Evolutionary conservation across 2,329 filamentous ascomycete species (phyloP), one percentile per base, ranked within the genome.

Genomic region (Ophiostoma himal-ulmi): DNA sequence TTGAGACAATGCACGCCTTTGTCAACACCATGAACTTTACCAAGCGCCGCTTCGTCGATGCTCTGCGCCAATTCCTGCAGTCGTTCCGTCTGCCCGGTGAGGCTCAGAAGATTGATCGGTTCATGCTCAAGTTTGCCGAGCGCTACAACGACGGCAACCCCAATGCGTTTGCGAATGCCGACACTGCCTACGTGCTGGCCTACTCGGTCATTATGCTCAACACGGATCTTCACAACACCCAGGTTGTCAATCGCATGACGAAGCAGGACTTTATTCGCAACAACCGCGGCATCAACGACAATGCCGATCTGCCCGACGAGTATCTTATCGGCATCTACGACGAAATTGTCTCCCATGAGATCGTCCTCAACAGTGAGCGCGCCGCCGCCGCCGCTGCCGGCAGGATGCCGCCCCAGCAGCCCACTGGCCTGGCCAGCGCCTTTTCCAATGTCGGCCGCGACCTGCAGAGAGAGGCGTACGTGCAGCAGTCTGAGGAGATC

Each of bases 191-290:
- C 75, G 93, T 99, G 10, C 83, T 99, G 52, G 90, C 93, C 0
- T 99, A 99, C 80, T 98, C 94, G 0, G 95, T 98, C 70, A 97
- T 99, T 75, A 84, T 99, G 86, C 83, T 99, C 68, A 99, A 99
- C 79, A 97, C 94, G 1, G 95, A 99, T 82, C 87, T 94, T 75
- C 95, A 99, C 81, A 98, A 94, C 79, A 85, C 83, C 74, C 97
- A 97, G 78, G 86, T 99, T 75, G 84, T 83, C 1, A 88, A 87
- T 75, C 89, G 93, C 69, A 99, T 99, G 95, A 96, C 90, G 36
- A 93, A 93, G 74, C 91, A 97, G 73, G 96, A 99, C 75, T 99
- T 99, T 77, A 97, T 99, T 83, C 97, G 96, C 83, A 99, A 99
- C 81, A 99, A 99, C 79, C 85, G 95, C 37, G 95, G 95, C 71